Evolutionary conservation across 768 basidiomycete genomes (phyloP), one percentile per base, ranked within the genome.

Genomic region (Boletus sensibilis): DNA sequence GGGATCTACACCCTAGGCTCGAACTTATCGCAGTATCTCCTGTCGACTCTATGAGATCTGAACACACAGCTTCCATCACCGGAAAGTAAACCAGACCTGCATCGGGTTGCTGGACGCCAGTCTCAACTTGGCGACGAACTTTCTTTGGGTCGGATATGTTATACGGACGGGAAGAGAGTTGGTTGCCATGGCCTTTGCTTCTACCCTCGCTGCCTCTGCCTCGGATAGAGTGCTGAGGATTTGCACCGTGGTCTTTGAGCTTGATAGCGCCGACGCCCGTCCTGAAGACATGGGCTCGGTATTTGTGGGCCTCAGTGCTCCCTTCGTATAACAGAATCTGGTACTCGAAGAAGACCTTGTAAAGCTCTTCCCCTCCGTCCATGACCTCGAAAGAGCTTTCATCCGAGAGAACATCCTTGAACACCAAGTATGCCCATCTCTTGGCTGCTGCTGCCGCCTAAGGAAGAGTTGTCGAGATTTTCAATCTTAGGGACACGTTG

Each of bases 331-430:
- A 41, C 29, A 0, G 44, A 31, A 16, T 2, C 45, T 71, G 57
- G 38, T 61, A 72, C 34, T 58, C 16, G 55, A 71, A 46, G 53
- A 72, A 71, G 37, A 29, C 50, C 45, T 3, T 25, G 58, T 51
- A 70, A 8, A 69, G 57, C 41, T 45, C 39, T 41, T 45, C 8
- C 11, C 58, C 59, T 31, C 43, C 49, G 34, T 61, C 58, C 23
- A 35, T 52, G 39, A 50, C 12, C 8, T 56, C 47, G 27, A 63
- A 21, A n/a, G 33, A 29, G 33, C 21, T 14, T 44, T 45, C 50
- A 16, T 55, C 18, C 4, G 35, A 11, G 37, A 41, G 14, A 33
- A 3, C 7, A 8, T 6, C 14, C 5, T 2, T 0, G 53, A 68
- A 71, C 10, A 60, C 4, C 23, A 58, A 44, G 41, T 7, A 39